Base-by-base conservation (phyloP, 2,329 filamentous ascomycete species). In the Bipolaris oryzae region DNA sequence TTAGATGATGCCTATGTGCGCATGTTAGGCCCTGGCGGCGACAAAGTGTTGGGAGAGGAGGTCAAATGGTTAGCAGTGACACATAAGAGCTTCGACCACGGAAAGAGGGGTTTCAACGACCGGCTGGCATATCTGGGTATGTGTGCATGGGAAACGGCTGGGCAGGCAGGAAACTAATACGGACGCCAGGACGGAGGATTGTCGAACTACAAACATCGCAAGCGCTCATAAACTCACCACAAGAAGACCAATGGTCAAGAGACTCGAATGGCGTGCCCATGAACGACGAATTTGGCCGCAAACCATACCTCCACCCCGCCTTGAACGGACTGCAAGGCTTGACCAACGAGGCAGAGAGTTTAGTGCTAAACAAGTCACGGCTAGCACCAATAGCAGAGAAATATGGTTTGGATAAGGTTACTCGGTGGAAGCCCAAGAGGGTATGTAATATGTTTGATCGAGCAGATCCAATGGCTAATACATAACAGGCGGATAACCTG, bases 31-130 rank as follows among this genome's bases (percentile, higher is more conserved):
- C 81, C 81, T 44, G 87, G 84, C 43, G 91, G 90, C 55, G 85
- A 90, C 65, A 85, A 84, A 67, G 76, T 95, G 74, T 82, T 99
- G 55, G 88, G 89, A 1, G 93, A 97, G 15, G 94, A 99, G 79
- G 83, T 95, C 60, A 98, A 97, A 80, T 99, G 95, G 95, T 81
- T 98, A 71, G 93, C 93, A 28, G 86, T 99, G 53, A 99, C 95
- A 64, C 95, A 98, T 78, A 98, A 98, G 85, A 97, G 92, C 78
- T 98, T 96, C 73, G 94, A 99, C 74, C 92, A 98, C 73, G 95
- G 93, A 50, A 84, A 92, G 71, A 88, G 93, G 81, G 94, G 94
- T 1, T 96, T 94, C 80, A 99, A 99, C 76, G 94, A 97, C 71
- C 86, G 91, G 61, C 81, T 99, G 76, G 91, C 92, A n/a, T 92